Percentiles rank a stretch among this genome's conserved stretches.
Conservation (phyloP, 148 eudicot species). For the Nyssa sinensis region DNA sequence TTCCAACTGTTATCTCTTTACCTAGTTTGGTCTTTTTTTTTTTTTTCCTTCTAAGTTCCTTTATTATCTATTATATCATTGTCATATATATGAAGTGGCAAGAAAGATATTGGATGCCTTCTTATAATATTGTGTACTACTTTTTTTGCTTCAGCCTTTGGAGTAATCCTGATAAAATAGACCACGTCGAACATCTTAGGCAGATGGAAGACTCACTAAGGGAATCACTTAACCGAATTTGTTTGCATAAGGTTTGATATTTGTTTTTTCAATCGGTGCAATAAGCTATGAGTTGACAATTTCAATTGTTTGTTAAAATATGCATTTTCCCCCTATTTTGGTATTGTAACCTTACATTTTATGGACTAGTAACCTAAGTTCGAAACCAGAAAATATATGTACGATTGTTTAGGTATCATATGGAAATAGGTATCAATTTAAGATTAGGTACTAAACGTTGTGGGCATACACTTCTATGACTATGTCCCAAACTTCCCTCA, state of each 20-base stretch:
- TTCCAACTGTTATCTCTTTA: background rate
- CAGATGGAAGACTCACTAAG: conserved; percentile 84
- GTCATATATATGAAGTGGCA: background rate
- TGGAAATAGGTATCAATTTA: background rate
- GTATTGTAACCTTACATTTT: background rate
- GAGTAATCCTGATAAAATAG: conserved; percentile 80
- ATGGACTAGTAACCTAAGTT: background rate
- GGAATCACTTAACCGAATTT: conserved; percentile 65
- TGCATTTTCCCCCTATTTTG: background rate
- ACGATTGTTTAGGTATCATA: background rate
- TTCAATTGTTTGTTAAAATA: background rate
- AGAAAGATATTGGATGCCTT: background rate
- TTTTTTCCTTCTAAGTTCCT: background rate
- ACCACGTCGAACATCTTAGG: conserved; percentile 67
- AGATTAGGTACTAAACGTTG: background rate
- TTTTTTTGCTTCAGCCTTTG: conserved; percentile 55
- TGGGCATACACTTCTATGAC: background rate
- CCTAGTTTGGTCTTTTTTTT: background rate
- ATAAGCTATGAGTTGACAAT: no score
- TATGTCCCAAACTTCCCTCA: background rate
- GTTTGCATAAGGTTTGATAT: conserved; percentile 64
- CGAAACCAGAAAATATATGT: background rate
- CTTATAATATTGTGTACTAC: background rate
- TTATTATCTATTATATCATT: background rate
- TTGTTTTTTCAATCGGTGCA: no score